Evolutionary conservation across 2,329 filamentous ascomycete species (phyloP).

Genomic region (Ophiostoma angusticollis): DNA sequence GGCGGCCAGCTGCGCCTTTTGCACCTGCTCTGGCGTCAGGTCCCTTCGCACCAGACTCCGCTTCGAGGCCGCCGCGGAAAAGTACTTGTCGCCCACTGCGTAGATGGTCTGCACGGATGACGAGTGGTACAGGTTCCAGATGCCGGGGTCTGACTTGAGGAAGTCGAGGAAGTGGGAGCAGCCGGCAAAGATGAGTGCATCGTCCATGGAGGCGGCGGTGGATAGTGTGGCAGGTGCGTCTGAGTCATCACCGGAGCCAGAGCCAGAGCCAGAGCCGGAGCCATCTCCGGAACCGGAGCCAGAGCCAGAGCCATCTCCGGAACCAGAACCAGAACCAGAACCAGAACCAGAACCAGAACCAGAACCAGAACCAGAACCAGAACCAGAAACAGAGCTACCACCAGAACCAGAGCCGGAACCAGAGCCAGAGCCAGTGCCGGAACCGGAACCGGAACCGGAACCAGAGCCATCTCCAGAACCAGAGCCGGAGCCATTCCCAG

Average conservation of each 20-base stretch:
- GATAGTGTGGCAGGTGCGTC: slow-evolving; percentile 4
- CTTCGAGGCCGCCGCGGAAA: background rate
- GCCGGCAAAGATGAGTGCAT: slow-evolving; percentile 10
- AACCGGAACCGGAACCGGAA: background rate
- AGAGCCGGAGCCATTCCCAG: background rate
- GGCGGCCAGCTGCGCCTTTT: slow-evolving; percentile 9
- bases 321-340: background rate
- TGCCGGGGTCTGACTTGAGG: slow-evolving; percentile 8
- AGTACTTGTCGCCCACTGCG: slow-evolving; percentile 11
- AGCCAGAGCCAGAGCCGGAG: background rate
- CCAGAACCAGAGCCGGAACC: background rate
- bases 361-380: background rate
- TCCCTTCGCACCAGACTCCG: background rate
- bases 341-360: background rate
- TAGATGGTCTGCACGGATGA: slow-evolving; percentile 8
- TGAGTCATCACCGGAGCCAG: background rate
- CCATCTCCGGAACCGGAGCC: background rate
- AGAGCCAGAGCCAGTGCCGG: background rate
- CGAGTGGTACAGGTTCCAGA: slow-evolving; percentile 9
- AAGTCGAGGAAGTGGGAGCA: slow-evolving; percentile 8
- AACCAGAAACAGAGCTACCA: background rate
- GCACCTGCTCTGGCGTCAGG: slow-evolving; percentile 7
- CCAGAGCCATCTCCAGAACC: background rate
- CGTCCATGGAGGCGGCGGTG: slow-evolving; percentile 5
- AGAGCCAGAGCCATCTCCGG: background rate